phyloP scores from a whole-genome alignment of 306 rosid species.

The Vigna nakashimae region DNA sequence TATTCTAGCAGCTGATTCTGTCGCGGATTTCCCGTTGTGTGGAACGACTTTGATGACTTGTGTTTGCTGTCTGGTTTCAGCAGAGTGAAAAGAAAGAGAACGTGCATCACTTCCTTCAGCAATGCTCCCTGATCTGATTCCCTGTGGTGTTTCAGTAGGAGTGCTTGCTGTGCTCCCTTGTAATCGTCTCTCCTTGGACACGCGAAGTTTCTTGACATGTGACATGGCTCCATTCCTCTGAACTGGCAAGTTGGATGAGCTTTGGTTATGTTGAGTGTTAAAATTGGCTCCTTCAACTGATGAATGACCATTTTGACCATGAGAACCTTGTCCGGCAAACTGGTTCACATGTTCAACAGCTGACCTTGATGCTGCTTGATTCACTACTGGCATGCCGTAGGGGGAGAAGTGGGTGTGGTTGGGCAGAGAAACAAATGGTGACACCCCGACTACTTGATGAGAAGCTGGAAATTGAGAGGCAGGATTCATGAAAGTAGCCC shows the following conservation, averaged over 20 bases:
- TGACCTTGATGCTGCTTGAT: constrained; percentile 55
- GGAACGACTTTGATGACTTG: constrained; percentile 18
- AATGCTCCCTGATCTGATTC: not conserved
- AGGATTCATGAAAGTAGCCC: constrained; percentile 54
- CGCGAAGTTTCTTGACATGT: not conserved
- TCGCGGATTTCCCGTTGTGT: not conserved
- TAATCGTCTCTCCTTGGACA: not conserved
- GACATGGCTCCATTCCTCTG: not conserved
- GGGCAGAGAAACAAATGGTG: constrained; percentile 46
- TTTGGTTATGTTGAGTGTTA: constrained; percentile 2
- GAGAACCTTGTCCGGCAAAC: constrained; percentile 38
- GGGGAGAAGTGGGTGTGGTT: constrained; percentile 63
- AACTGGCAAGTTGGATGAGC: constrained; percentile 13
- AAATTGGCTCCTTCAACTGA: not conserved
- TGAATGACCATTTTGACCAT: constrained; percentile 23
- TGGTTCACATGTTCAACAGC: constrained; percentile 55
- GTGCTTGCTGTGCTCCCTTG: not conserved
- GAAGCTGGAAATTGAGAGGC: constrained; percentile 58
- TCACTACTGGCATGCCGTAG: constrained; percentile 59
- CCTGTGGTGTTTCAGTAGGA: not conserved
- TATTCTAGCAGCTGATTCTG: constrained; percentile 12
- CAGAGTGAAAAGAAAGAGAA: constrained; percentile 4
- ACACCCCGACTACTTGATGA: constrained; percentile 55
- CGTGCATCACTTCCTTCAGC: constrained; percentile 5
- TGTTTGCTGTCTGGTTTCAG: not conserved